Conservation (phyloP, 345 rosid genomes). For the Melastoma malabathricum region DNA sequence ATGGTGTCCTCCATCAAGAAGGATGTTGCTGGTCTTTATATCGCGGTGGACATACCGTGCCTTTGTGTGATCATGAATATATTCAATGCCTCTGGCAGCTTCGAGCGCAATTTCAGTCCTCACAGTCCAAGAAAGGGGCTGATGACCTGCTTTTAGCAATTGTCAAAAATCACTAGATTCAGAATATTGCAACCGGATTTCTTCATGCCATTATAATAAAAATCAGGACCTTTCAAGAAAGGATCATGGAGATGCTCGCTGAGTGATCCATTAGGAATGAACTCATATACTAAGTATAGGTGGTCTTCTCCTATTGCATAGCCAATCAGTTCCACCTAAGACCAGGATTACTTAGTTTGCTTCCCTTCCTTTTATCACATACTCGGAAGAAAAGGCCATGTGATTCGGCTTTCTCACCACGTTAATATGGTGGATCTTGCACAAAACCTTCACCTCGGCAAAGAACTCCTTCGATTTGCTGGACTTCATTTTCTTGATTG, state of each 20-base stretch:
- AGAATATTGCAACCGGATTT: not conserved
- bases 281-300: conserved; percentile 54
- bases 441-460: conserved; percentile 54
- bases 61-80: conserved; percentile 63
- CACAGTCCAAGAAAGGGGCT: conserved; percentile 49
- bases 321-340: conserved; percentile 52
- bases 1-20: conserved; percentile 37
- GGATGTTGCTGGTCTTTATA: conserved; percentile 52
- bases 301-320: conserved; percentile 52
- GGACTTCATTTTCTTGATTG: conserved; percentile 58
- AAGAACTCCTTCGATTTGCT: conserved; percentile 58
- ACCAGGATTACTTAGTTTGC: not conserved
- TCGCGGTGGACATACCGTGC: conserved; percentile 51
- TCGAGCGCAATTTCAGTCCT: conserved; percentile 56
- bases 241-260: conserved; percentile 59
- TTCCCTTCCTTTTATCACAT: not conserved
- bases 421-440: conserved; percentile 58
- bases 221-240: conserved; percentile 24
- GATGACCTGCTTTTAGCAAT: conserved; percentile 21
- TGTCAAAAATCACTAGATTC: not conserved
- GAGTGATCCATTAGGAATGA: conserved; percentile 38
- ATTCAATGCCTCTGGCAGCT: conserved; percentile 52
- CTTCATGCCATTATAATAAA: no score
- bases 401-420: conserved; percentile 24
- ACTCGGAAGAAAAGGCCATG: not conserved